Evolutionary conservation across 805 yeast genomes (phyloP).

Genomic region (Kuraishia ogatae): DNA sequence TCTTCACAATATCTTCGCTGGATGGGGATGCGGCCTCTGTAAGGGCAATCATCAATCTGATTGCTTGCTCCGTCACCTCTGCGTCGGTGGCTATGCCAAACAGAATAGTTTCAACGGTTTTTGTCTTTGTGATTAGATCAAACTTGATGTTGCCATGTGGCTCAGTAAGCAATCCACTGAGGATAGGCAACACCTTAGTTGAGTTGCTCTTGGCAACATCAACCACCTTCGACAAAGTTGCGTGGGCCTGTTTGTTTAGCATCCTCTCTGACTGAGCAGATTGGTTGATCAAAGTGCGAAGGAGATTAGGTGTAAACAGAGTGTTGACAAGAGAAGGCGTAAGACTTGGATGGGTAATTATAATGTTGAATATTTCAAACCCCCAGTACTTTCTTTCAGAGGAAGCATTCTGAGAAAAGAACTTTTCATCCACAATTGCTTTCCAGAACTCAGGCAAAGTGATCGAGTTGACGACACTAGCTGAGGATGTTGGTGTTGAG

Average conservation of each 20-base stretch:
- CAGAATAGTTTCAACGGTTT: constrained; percentile 43
- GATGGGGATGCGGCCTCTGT: constrained; percentile 8
- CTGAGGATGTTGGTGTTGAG: neutral
- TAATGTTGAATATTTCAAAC: constrained; percentile 55
- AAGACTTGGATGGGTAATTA: constrained; percentile 23
- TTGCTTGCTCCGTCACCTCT: constrained; percentile 9
- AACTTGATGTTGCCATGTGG: constrained; percentile 56
- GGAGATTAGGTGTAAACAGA: constrained; percentile 54
- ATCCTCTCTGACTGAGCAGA: constrained; percentile 55
- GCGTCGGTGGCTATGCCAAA: constrained; percentile 4
- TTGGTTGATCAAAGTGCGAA: constrained; percentile 72
- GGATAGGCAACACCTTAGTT: constrained; percentile 18
- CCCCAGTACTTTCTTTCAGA: constrained; percentile 86
- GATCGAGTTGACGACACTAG: constrained; percentile 15
- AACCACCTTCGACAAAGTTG: constrained; percentile 35
- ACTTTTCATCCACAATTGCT: constrained; percentile 67
- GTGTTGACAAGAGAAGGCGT: constrained; percentile 9
- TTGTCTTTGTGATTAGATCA: constrained; percentile 69
- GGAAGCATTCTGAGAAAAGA: constrained; percentile 70
- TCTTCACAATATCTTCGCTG: constrained; percentile 7
- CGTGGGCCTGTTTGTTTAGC: constrained; percentile 58
- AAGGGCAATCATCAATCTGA: constrained; percentile 10
- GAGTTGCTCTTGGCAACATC: constrained; percentile 28
- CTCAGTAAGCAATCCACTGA: constrained; percentile 27
- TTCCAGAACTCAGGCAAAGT: constrained; percentile 68